A percentile compares a stretch with the other conserved stretches of the same genome.
Evolutionary conservation across 2,329 filamentous ascomycete species (phyloP).

Genomic region (Curvularia sp.): DNA sequence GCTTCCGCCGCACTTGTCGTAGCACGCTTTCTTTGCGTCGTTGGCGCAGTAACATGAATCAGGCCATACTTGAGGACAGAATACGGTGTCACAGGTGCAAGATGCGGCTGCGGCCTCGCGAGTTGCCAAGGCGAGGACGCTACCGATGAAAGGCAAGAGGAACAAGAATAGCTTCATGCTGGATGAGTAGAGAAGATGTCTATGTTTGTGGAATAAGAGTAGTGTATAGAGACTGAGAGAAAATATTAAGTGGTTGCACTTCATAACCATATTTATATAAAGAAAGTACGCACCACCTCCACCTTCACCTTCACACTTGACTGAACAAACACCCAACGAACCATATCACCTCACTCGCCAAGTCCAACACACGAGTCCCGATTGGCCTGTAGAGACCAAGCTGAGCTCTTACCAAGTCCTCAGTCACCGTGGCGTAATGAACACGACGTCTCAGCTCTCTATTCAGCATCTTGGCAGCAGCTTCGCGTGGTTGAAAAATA

Average conservation of each 20-base stretch:
- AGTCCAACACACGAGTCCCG: slow-evolving; percentile 3
- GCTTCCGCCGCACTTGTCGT: slow-evolving; percentile 35
- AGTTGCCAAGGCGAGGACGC: slow-evolving; percentile 1
- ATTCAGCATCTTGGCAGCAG: slow-evolving; percentile 1
- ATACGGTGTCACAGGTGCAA: slow-evolving; percentile 27
- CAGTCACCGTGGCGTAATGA: slow-evolving; percentile 3
- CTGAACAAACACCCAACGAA: neutral
- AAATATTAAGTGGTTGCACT: neutral
- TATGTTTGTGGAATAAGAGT: neutral
- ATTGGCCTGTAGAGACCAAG: slow-evolving; percentile 1
- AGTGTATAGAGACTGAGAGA: neutral
- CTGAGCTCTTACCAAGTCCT: neutral
- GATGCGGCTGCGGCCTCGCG: neutral
- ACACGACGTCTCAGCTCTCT: slow-evolving; percentile 2
- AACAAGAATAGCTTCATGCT: slow-evolving; percentile 10
- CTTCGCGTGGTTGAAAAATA: neutral
- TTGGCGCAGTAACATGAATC: slow-evolving; percentile 42
- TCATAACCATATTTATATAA: slow-evolving; percentile 2
- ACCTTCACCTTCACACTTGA: neutral
- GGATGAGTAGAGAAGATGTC: neutral
- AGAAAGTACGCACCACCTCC: neutral
- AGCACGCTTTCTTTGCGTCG: slow-evolving; percentile 32
- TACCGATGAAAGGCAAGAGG: slow-evolving; percentile 8
- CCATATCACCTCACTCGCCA: slow-evolving; percentile 10
- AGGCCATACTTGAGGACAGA: slow-evolving; percentile 36